phyloP scores from a whole-genome alignment of 2,329 filamentous ascomycete species.

The Talaromyces piceae region DNA sequence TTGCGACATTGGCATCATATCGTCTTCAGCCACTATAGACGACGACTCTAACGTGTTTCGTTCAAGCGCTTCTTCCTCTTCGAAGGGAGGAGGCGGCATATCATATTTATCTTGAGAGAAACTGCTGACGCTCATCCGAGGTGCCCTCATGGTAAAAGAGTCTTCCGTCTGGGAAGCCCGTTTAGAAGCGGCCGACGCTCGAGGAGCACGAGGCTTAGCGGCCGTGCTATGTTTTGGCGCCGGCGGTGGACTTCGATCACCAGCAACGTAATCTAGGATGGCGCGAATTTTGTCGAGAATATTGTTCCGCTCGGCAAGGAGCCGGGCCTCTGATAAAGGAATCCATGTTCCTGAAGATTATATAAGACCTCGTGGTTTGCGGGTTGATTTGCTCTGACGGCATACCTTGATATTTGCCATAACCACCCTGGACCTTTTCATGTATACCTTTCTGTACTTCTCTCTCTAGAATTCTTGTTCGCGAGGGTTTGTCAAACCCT shows the following conservation, averaged over 20 bases:
- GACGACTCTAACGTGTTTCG: constrained; percentile 76
- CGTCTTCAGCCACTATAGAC: constrained; percentile 78
- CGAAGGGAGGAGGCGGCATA: constrained; percentile 51
- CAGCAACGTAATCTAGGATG: constrained; percentile 84
- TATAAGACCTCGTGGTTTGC: neutral
- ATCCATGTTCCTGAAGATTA: constrained; percentile 76
- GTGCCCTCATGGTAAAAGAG: constrained; percentile 24
- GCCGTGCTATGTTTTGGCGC: constrained; percentile 77
- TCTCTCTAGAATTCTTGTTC: constrained; percentile 88
- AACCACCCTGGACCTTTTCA: constrained; percentile 96
- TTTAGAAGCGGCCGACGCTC: constrained; percentile 56
- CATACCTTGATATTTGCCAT: constrained; percentile 95
- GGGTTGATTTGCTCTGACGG: neutral
- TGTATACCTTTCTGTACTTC: constrained; percentile 95
- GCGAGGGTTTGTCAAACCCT: constrained; percentile 91
- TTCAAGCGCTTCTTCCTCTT: constrained; percentile 75
- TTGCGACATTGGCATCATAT: constrained; percentile 64
- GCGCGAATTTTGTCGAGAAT: constrained; percentile 73
- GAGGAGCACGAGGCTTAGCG: constrained; percentile 72
- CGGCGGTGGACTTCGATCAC: constrained; percentile 80
- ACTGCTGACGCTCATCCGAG: constrained; percentile 28
- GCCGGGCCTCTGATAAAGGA: constrained; percentile 70
- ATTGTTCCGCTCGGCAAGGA: constrained; percentile 78
- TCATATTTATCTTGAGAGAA: constrained; percentile 58
- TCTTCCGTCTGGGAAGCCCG: constrained; percentile 25